Conservation (phyloP, 2,329 filamentous ascomycete species). For the Aureobasidium zeae region DNA sequence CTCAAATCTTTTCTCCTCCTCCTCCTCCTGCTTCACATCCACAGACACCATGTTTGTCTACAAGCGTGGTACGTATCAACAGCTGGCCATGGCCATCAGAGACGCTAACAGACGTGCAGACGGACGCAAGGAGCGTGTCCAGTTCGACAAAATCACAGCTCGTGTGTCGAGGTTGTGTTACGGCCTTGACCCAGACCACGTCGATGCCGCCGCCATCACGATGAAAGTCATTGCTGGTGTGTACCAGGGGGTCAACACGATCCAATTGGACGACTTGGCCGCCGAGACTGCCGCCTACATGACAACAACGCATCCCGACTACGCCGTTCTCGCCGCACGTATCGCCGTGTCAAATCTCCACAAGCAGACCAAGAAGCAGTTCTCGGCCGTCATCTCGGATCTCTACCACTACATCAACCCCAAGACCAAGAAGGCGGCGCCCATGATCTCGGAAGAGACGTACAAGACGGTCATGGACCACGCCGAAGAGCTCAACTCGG, state of each 20-base stretch:
- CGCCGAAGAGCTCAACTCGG: slow-evolving; percentile 93
- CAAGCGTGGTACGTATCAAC: slow-evolving; percentile 47
- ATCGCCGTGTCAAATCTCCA: slow-evolving; percentile 99
- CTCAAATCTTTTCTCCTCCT: slow-evolving; percentile 1
- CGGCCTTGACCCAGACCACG: slow-evolving; percentile 87
- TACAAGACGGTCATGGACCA: slow-evolving; percentile 94
- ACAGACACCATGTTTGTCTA: slow-evolving; percentile 50
- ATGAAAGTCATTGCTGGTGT: slow-evolving; percentile 99
- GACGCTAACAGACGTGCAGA: slow-evolving; percentile 47
- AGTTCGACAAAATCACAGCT: slow-evolving; percentile 99
- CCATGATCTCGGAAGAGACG: slow-evolving; percentile 89
- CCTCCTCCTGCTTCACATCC: slow-evolving; percentile 19
- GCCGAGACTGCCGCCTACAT: slow-evolving; percentile 99
- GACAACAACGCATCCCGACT: slow-evolving; percentile 98
- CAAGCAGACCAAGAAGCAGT: slow-evolving; percentile 99
- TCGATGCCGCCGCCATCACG: slow-evolving; percentile 95
- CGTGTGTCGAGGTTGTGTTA: slow-evolving; percentile 97
- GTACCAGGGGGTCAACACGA: slow-evolving; percentile 93
- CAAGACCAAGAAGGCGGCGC: slow-evolving; percentile 71
- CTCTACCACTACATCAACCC: slow-evolving; percentile 95
- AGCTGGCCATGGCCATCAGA: background rate
- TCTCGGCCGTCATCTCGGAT: slow-evolving; percentile 88
- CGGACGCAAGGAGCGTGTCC: slow-evolving; percentile 98
- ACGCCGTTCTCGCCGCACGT: slow-evolving; percentile 93
- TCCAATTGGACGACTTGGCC: slow-evolving; percentile 93